phyloP scores from a whole-genome alignment of 805 yeast genomes.

The Crinitomyces ghanaensis region DNA sequence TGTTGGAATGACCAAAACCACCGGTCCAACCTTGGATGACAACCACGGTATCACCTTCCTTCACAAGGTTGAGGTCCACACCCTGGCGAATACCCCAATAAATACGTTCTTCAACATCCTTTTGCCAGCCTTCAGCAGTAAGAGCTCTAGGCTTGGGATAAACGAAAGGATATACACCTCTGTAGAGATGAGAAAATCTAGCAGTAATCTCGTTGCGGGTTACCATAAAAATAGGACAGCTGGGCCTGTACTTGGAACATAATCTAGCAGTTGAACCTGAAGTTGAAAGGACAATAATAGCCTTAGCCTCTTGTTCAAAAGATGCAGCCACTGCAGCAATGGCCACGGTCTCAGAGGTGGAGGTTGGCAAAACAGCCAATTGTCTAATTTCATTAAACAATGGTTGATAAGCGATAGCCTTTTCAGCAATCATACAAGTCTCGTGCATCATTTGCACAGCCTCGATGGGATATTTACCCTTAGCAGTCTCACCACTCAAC shows the following conservation, averaged over 20 bases:
- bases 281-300: conserved; percentile 91
- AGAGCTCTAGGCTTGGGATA: conserved; percentile 48
- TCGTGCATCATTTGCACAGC: conserved; percentile 99
- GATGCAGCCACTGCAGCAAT: conserved; percentile 95
- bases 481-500: conserved; percentile 99
- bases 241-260: conserved; percentile 95
- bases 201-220: conserved; percentile 92
- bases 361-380: conserved; percentile 77
- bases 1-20: conserved; percentile 98
- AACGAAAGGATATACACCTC: conserved; percentile 97
- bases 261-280: conserved; percentile 93
- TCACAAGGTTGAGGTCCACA: conserved; percentile 70
- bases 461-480: conserved; percentile 96
- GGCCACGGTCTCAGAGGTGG: conserved; percentile 93
- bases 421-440: conserved; percentile 92
- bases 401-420: conserved; percentile 79
- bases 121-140: conserved; percentile 72
- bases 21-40: conserved; percentile 98
- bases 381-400: conserved; percentile 81
- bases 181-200: conserved; percentile 89
- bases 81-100: conserved; percentile 89
- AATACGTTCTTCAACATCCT: conserved; percentile 91
- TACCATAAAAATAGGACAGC: conserved; percentile 94
- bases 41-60: conserved; percentile 79
- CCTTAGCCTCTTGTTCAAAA: conserved; percentile 93